Evolutionary conservation across 441 rosid species (phyloP).

Genomic region (Geranium incanum): DNA sequence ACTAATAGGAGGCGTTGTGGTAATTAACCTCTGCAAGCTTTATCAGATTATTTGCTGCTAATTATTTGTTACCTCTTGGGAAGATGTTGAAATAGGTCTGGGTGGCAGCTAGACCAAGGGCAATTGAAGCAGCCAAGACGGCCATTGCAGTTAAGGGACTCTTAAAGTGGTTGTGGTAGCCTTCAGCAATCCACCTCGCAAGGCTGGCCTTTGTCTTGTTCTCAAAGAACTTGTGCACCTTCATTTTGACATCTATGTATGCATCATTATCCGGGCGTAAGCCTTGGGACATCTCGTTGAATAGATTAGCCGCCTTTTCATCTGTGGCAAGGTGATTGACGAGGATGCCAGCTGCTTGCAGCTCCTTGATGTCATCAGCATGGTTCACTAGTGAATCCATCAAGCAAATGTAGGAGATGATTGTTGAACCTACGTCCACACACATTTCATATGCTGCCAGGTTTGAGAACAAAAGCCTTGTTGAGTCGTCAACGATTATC

Average conservation of each 20-base stretch:
- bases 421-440: background rate
- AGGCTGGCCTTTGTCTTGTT: background rate
- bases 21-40: no score
- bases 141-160: background rate
- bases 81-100: background rate
- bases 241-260: background rate
- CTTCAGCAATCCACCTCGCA: background rate
- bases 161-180: background rate
- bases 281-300: background rate
- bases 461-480: background rate
- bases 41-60: no score
- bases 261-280: background rate
- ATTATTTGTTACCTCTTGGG: background rate
- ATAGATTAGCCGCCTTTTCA: background rate
- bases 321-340: background rate
- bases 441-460: slow-evolving; percentile 7
- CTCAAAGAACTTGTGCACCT: background rate
- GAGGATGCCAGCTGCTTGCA: background rate
- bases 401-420: background rate
- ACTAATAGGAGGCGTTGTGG: no score
- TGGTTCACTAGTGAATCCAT: background rate
- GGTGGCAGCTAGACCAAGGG: background rate
- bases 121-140: background rate
- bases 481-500: background rate
- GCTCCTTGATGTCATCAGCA: background rate